Evolutionary conservation across 139 green algal genomes (phyloP).

Genomic region (Tetraselmis striata): DNA sequence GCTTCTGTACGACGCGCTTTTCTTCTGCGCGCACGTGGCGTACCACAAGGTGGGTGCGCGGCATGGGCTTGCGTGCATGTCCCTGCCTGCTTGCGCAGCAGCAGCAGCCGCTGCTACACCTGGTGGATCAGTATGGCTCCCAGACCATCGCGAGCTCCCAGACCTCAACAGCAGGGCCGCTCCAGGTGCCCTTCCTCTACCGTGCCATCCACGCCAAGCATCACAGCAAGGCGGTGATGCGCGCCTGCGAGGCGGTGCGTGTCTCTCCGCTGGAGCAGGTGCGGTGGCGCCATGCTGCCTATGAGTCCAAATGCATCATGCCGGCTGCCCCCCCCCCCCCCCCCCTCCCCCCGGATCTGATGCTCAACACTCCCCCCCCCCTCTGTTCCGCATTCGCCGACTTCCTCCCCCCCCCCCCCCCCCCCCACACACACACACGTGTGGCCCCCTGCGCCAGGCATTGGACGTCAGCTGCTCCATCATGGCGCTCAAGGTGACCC

Average conservation of each 20-base stretch:
- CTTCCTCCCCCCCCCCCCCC: too few relatives aligned
- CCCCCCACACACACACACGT: not conserved
- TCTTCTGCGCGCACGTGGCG: conserved; percentile 15
- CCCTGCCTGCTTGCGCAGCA: too few relatives aligned
- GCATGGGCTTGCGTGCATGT: not conserved
- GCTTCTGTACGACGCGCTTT: conserved; percentile 29
- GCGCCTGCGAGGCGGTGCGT: conserved; percentile 19
- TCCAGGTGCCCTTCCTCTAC: conserved; percentile 16
- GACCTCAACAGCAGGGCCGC: too few relatives aligned
- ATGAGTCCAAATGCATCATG: too few relatives aligned
- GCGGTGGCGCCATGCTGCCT: too few relatives aligned
- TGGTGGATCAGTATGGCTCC: too few relatives aligned
- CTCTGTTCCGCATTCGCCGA: not conserved
- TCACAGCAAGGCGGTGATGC: conserved; percentile 17
- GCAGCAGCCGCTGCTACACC: too few relatives aligned
- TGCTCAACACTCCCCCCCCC: not conserved
- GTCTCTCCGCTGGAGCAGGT: conserved; percentile 17
- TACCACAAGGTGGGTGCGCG: conserved; percentile 18
- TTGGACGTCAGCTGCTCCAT: conserved; percentile 29
- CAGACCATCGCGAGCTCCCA: too few relatives aligned
- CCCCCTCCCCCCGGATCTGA: not conserved
- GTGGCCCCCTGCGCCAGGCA: not conserved
- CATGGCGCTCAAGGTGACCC: conserved; percentile 21
- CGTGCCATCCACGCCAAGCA: conserved; percentile 23
- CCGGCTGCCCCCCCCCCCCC: too few relatives aligned